Conservation (phyloP, 495 filamentous ascomycete genomes). For the Podospora pseudocomata region DNA sequence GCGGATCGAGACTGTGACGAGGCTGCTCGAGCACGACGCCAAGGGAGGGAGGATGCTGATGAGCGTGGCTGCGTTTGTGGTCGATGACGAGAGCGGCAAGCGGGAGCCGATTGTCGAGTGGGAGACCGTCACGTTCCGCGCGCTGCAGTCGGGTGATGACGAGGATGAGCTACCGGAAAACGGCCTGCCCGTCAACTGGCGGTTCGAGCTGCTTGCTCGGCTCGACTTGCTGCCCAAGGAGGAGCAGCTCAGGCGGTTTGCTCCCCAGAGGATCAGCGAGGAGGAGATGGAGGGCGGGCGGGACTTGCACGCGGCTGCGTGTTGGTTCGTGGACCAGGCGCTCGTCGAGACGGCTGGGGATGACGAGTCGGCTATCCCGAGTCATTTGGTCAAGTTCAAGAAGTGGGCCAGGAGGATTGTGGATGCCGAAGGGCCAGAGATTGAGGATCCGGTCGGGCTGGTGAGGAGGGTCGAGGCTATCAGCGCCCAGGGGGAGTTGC, state of each 20-base stretch:
- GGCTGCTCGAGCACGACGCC: constrained; percentile 1
- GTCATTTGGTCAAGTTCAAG: neutral
- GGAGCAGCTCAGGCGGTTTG: neutral
- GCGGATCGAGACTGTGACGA: neutral
- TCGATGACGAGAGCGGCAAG: neutral
- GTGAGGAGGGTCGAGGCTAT: neutral
- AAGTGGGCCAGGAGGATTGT: neutral
- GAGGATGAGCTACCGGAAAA: neutral
- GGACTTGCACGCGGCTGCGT: neutral
- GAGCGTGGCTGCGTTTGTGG: neutral
- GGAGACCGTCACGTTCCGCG: neutral
- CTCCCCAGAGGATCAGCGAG: neutral
- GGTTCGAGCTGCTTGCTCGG: neutral
- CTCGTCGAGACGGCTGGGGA: neutral
- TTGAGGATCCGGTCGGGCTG: neutral
- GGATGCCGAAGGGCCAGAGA: neutral
- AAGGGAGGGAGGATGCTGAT: constrained; percentile 2
- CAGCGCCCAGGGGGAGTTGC: constrained; percentile 13
- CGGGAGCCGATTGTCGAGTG: neutral
- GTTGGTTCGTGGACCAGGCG: neutral
- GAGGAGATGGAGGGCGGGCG: neutral
- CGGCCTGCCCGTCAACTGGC: neutral
- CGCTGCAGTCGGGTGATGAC: neutral
- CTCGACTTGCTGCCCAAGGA: neutral
- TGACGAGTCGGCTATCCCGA: neutral